A percentile compares a stretch with the other conserved stretches of the same genome.
phyloP scores from a whole-genome alignment of 352 stramenopile genomes.

The Pythium phragmiticola region DNA sequence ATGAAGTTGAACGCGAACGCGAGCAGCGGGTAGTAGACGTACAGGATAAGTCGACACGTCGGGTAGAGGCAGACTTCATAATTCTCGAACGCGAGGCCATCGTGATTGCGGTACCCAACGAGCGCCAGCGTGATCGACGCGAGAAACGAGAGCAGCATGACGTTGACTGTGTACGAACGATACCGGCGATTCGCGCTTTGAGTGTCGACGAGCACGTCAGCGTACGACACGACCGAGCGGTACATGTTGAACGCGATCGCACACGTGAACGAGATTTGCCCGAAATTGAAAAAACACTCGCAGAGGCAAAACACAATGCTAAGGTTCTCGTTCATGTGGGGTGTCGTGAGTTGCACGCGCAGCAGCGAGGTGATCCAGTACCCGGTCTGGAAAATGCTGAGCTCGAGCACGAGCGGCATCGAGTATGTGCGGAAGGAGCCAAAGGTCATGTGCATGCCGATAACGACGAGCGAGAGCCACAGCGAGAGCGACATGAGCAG shows the following conservation, averaged over 20 bases:
- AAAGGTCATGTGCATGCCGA: conserved; percentile 75
- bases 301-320: conserved; percentile 68
- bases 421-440: conserved; percentile 75
- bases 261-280: conserved; percentile 77
- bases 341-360: conserved; percentile 54
- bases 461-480: conserved; percentile 75
- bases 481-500: conserved; percentile 73
- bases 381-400: conserved; percentile 64
- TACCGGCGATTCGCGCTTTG: conserved; percentile 61
- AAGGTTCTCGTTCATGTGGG: conserved; percentile 39
- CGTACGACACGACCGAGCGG: conserved; percentile 73
- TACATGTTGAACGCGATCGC: conserved; percentile 83
- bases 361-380: conserved; percentile 73
- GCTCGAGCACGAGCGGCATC: conserved; percentile 61
- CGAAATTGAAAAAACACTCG: conserved; percentile 80
- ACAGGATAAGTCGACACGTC: conserved; percentile 68
- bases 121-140: conserved; percentile 59
- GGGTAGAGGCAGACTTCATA: conserved; percentile 66
- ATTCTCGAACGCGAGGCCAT: conserved; percentile 31
- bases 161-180: conserved; percentile 61
- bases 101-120: conserved; percentile 43
- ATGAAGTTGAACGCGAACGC: conserved; percentile 77
- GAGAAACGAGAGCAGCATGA: conserved; percentile 61
- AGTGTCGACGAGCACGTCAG: conserved; percentile 66
- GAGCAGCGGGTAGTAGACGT: conserved; percentile 74